Percentiles rank a stretch among this genome's conserved stretches.
These are phyloP conservation scores for Wallacemonas rigidus DNA, from an alignment of 208 protist genomes.

Conservation along the genomic window DNA sequence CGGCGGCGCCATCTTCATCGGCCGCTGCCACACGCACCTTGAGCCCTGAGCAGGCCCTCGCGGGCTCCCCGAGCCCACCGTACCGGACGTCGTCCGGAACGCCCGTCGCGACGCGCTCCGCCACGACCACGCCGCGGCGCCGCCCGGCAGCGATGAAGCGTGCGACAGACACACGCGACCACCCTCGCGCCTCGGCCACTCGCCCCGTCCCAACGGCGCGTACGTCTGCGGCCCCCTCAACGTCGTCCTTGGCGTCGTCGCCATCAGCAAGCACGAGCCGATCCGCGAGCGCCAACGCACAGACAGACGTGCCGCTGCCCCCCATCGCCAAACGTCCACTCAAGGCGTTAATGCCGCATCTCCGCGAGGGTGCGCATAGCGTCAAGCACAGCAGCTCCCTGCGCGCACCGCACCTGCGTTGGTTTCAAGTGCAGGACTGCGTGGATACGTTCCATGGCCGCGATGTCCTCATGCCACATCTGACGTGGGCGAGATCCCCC, in stretches of 20 bases:
- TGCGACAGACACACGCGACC: slow-evolving; percentile 5
- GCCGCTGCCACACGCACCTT: slow-evolving; percentile 2
- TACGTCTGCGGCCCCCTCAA: not conserved
- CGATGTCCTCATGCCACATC: slow-evolving; percentile 65
- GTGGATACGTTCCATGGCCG: slow-evolving; percentile 30
- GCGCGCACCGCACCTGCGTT: slow-evolving; percentile 56
- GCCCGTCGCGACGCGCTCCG: slow-evolving; percentile 26
- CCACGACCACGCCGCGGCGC: slow-evolving; percentile 26
- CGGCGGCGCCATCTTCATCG: not conserved
- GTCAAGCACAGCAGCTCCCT: slow-evolving; percentile 43
- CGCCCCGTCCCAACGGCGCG: not conserved
- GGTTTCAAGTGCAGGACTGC: slow-evolving; percentile 66
- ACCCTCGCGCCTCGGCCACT: not conserved
- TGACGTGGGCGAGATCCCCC: slow-evolving; percentile 43
- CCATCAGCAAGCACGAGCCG: not conserved
- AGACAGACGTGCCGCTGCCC: not conserved
- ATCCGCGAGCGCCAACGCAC: slow-evolving; percentile 7
- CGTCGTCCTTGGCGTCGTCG: not conserved
- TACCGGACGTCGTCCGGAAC: slow-evolving; percentile 10
- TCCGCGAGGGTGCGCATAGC: slow-evolving; percentile 43
- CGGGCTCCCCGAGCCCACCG: slow-evolving; percentile 13
- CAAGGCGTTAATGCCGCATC: slow-evolving; percentile 52
- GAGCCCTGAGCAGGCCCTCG: slow-evolving; percentile 11
- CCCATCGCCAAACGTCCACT: slow-evolving; percentile 52
- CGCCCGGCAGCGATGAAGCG: slow-evolving; percentile 1